Conservation (phyloP, 495 filamentous ascomycete genomes). For the Aspergillus nidulans region DNA sequence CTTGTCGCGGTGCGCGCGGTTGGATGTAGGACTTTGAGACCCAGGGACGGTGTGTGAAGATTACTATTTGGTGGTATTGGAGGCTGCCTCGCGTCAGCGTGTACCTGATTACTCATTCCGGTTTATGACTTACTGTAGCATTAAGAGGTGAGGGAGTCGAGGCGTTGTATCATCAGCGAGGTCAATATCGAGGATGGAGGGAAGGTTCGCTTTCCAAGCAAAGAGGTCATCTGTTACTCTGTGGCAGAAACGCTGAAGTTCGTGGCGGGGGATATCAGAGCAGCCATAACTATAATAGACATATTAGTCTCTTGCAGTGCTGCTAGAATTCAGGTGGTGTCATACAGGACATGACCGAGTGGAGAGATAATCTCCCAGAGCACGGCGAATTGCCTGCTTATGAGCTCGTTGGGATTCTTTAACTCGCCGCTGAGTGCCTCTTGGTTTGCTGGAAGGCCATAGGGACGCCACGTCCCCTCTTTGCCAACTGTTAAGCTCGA, state of each 20-base stretch:
- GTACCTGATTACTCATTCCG: too few species aligned
- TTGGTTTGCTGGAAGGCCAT: conserved; percentile 31
- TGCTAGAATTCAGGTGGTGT: neutral
- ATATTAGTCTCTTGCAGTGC: neutral
- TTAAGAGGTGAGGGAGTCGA: conserved; percentile 42
- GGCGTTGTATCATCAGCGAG: conserved; percentile 32
- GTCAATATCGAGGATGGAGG: conserved; percentile 38
- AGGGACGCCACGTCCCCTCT: conserved; percentile 41
- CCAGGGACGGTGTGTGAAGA: conserved; percentile 49
- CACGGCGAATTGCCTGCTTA: conserved; percentile 42
- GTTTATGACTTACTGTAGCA: conserved; percentile 38
- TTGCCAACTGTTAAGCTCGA: conserved; percentile 30
- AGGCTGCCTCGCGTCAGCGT: conserved; percentile 27
- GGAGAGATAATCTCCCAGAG: conserved; percentile 49
- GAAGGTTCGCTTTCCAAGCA: conserved; percentile 45
- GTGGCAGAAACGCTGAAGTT: conserved; percentile 41
- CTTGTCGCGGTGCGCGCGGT: conserved; percentile 39
- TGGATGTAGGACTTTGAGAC: conserved; percentile 48
- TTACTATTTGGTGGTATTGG: conserved; percentile 51
- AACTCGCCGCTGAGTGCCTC: conserved; percentile 20
- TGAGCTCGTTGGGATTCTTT: conserved; percentile 37
- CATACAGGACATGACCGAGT: conserved; percentile 45
- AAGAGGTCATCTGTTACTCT: conserved; percentile 43
- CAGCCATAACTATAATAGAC: conserved; percentile 36
- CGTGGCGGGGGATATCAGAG: conserved; percentile 40